Evolutionary conservation across 345 rosid species (phyloP).

Genomic region (Syzygium oleosum): DNA sequence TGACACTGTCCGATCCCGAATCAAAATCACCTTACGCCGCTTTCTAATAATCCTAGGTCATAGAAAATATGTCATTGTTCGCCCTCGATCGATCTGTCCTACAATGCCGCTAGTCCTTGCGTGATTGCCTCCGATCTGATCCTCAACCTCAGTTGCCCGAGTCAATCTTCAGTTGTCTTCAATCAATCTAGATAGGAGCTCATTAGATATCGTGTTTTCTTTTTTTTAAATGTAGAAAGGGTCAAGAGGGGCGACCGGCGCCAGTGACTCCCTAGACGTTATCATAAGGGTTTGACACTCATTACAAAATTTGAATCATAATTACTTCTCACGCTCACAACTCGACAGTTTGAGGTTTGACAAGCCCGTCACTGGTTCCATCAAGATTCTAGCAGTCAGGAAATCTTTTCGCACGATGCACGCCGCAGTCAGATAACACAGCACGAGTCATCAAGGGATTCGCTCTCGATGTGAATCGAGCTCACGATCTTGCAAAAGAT

Average conservation of each 20-base stretch:
- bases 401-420: neutral
- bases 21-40: too few relatives aligned
- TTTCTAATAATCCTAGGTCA: neutral
- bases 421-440: accelerated
- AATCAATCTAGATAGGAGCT: neutral
- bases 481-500: neutral
- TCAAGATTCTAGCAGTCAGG: accelerated
- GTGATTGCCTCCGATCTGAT: too few relatives aligned
- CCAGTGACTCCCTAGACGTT: too few relatives aligned
- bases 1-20: too few relatives aligned
- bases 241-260: neutral
- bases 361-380: neutral
- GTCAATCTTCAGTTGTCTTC: neutral
- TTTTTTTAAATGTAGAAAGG: neutral
- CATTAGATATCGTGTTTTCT: too few relatives aligned
- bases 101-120: too few relatives aligned
- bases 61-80: neutral
- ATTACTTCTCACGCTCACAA: accelerated
- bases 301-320: neutral
- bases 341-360: accelerated
- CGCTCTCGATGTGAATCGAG: accelerated
- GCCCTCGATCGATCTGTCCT: neutral
- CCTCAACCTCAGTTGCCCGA: neutral
- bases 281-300: neutral
- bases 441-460: neutral